Conservation (phyloP, 2,329 filamentous ascomycete genomes). For the Pleomassaria siparia region DNA sequence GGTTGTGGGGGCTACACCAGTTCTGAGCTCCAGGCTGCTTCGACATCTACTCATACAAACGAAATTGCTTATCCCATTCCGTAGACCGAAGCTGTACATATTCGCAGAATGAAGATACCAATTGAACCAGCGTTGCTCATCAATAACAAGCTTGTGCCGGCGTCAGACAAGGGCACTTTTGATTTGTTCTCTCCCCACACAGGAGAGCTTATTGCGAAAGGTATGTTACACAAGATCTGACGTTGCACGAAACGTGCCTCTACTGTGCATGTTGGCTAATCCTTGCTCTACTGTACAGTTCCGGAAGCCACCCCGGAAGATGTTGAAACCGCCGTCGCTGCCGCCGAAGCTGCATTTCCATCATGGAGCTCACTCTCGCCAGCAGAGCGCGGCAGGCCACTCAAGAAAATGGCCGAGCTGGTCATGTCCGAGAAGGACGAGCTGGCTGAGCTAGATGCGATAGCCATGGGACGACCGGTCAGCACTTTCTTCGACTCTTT, state of each 20-base stretch:
- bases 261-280: background rate
- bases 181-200: slow-evolving; percentile 31
- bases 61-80: background rate
- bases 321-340: slow-evolving; percentile 26
- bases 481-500: slow-evolving; percentile 77
- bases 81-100: background rate
- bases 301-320: slow-evolving; percentile 21
- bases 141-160: slow-evolving; percentile 29
- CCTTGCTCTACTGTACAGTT: slow-evolving; percentile 9
- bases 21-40: background rate
- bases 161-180: slow-evolving; percentile 30
- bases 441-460: slow-evolving; percentile 75
- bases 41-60: background rate
- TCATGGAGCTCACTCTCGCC: slow-evolving; percentile 40
- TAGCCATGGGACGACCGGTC: slow-evolving; percentile 83
- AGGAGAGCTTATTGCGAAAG: slow-evolving; percentile 28
- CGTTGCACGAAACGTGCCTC: no score
- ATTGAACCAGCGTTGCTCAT: slow-evolving; percentile 25
- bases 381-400: slow-evolving; percentile 41
- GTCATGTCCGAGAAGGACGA: slow-evolving; percentile 61
- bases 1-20: background rate
- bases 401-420: slow-evolving; percentile 48
- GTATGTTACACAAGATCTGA: slow-evolving; percentile 11
- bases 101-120: slow-evolving; percentile 2
- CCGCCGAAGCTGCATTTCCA: slow-evolving; percentile 28